phyloP scores from a whole-genome alignment of 2,329 filamentous ascomycete genomes.

The Epichloe coenophiala region DNA sequence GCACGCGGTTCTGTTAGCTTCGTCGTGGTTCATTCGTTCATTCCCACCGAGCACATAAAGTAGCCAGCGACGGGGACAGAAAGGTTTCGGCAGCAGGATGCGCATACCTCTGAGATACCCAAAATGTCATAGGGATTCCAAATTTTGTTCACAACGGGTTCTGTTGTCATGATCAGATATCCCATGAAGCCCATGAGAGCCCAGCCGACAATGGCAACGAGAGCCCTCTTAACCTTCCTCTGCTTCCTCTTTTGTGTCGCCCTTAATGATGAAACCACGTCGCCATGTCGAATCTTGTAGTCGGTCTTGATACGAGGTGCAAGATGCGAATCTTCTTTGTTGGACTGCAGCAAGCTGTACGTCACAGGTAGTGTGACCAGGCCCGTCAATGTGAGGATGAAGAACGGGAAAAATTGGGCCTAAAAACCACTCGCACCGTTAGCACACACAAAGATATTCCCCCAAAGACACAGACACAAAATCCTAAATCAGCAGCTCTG shows the following conservation, averaged over 20 bases:
- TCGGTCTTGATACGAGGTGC: constrained; percentile 71
- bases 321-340: constrained; percentile 61
- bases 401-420: constrained; percentile 98
- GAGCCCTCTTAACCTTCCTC: constrained; percentile 70
- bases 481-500: neutral
- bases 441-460: neutral
- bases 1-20: neutral
- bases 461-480: neutral
- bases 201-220: constrained; percentile 69
- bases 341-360: constrained; percentile 72
- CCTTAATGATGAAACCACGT: constrained; percentile 71
- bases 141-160: constrained; percentile 57
- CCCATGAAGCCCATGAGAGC: constrained; percentile 76
- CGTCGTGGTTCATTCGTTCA: constrained; percentile 15
- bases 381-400: constrained; percentile 80
- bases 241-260: constrained; percentile 82
- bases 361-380: constrained; percentile 84
- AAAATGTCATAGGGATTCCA: constrained; percentile 98
- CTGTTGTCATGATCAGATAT: constrained; percentile 75
- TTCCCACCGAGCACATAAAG: neutral
- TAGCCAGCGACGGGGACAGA: neutral
- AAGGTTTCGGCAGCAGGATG: neutral
- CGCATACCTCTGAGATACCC: constrained; percentile 58
- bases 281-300: constrained; percentile 70
- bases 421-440: constrained; percentile 19